A percentile compares a stretch with the other conserved stretches of the same genome.
Evolutionary conservation across 495 filamentous ascomycete species (phyloP).

Genomic region (Pseudevernia furfuracea): DNA sequence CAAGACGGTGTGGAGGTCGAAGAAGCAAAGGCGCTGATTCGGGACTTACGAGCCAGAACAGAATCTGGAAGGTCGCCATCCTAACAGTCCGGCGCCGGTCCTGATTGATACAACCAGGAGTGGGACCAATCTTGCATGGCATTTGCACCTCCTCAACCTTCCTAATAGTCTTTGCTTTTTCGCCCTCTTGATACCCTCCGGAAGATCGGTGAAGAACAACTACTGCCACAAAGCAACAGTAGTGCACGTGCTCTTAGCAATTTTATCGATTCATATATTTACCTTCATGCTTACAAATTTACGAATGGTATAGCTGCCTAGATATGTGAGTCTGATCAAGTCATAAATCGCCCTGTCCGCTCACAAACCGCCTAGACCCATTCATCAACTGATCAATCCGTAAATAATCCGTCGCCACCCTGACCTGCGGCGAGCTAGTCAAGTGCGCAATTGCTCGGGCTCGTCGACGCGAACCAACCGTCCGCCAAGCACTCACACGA

Average conservation of each 20-base stretch:
- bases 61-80: conserved; percentile 38
- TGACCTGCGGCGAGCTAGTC: no score
- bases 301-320: no score
- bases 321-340: no score
- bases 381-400: no score
- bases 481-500: no score
- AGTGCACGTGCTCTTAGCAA: not conserved
- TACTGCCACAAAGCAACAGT: not conserved
- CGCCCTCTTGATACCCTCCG: not conserved
- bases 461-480: no score
- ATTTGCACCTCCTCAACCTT: not conserved
- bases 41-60: conserved; percentile 77
- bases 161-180: not conserved
- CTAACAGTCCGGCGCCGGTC: not conserved
- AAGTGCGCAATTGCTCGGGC: no score
- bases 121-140: not conserved
- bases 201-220: not conserved
- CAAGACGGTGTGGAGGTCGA: conserved; percentile 97
- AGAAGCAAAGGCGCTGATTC: conserved; percentile 90
- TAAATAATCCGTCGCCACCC: no score
- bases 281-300: no score
- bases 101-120: not conserved
- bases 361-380: no score
- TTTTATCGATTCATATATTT: conserved; percentile 10
- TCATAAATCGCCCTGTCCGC: no score